Base-by-base conservation (phyloP, 345 rosid species). In the Acer saccharum region DNA sequence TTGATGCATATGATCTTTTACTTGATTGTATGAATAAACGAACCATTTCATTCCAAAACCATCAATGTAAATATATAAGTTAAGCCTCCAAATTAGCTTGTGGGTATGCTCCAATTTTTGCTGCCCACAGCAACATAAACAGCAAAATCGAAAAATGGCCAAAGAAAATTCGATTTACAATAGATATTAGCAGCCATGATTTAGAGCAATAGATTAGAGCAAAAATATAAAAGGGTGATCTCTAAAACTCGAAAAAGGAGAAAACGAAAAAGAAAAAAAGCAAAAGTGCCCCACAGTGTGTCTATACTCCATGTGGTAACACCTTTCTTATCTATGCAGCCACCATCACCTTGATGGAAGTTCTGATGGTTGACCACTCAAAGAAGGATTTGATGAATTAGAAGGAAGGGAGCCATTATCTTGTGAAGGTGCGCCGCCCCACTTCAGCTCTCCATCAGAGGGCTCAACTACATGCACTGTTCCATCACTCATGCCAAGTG, bases 401-500 rank as follows among this genome's bases (percentile, higher is more conserved):
- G 90, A 87, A 20, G 88, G 85, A 6, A 66, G 83, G 25, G 82
- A 12, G 1, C 88, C 89, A 14, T 83, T 86, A 10, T 86, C 89
- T 64, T 81, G 84, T 7, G 89, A 76, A 14, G 84, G 65, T 8
- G 79, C 65, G 4, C 79, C 74, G 11, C 88, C 90, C 91, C 92
- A 91, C 77, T 86, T 85, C 27, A 81, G 74, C 52, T 87, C 88
- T 9, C 62, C 71, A 61, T 81, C 89, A 17, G 78, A 72, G 7
- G 95, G 92, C 86, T 90, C 93, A 21, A 89, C 66, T 23, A 91
- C 91, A 0, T 87, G 80, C 6, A 93, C 93, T 8, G 82, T 69
- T 67, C 93, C 95, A 35, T 93, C 91, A 14, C 85, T 93, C 77
- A 93, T 80, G 61, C 97, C 95, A 0, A 86, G 83, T 1, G 93